Evolutionary conservation across 148 eudicot species (phyloP), one percentile per base, ranked within the genome.

Genomic region (Mesembryanthemum crystallinum): DNA sequence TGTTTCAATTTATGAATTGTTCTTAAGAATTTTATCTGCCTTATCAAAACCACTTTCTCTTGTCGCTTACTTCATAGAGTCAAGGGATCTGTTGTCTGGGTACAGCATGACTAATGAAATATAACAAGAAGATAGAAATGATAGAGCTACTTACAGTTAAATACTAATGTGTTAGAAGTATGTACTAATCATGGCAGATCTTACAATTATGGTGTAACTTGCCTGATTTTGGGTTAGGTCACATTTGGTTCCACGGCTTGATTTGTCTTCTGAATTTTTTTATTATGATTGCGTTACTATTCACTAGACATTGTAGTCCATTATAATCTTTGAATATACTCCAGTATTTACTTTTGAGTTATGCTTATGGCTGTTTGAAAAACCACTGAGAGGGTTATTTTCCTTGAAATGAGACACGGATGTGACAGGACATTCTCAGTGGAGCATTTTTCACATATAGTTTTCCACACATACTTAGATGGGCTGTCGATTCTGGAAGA

Each of bases 401-500:
- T n/a, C 9, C 42, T 63, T 14, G 67, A 63, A 63, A 30, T 27
- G 0, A 30, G 42, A 63, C 15, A 30, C 2, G 5, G 37, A 8
- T 32, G 71, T 5, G 47, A 33, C n/a, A n/a, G 67, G 42, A 33
- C n/a, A 71, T 27, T 72, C 72, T 29, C 23, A 7, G 60, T 71
- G 42, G 27, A 20, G 23, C 62, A 30, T 30, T 29, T 18, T 54
- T 61, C 11, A 47, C 28, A 71, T 27, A 71, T 73, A 27, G 35
- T 29, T 60, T 9, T 12, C 24, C 45, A 37, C 8, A 15, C 45
- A 5, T 64, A 51, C 14, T n/a, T 64, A n/a, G 23, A 29, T 32
- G 42, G 39, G 11, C 61, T 25, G 24, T 42, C 39, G 8, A 73
- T 43, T 60, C n/a, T 73, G 67, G 67, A 73, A 73, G 57, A 60